Conservation (phyloP, 352 stramenopile species). For the Phytophthora rubi region DNA sequence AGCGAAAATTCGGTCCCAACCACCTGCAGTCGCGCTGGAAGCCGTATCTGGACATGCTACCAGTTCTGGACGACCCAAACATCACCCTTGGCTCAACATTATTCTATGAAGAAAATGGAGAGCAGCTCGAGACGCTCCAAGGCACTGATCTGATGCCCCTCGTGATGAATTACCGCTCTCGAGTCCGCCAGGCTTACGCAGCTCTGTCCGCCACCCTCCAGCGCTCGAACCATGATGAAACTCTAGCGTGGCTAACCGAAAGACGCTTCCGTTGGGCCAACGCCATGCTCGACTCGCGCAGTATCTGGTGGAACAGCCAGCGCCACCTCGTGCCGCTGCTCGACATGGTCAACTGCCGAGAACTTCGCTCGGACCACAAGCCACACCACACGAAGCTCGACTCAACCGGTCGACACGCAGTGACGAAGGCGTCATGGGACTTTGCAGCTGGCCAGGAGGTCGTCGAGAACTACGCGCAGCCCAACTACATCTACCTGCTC, state of each 20-base stretch:
- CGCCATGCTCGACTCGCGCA: slow-evolving; percentile 89
- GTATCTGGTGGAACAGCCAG: slow-evolving; percentile 93
- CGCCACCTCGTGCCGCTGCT: slow-evolving; percentile 94
- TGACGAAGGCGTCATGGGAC: slow-evolving; percentile 74
- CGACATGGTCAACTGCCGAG: slow-evolving; percentile 94
- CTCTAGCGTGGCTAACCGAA: slow-evolving; percentile 57
- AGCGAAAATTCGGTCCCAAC: slow-evolving; percentile 78
- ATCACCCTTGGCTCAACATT: slow-evolving; percentile 46
- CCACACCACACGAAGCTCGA: slow-evolving; percentile 61
- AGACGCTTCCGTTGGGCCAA: slow-evolving; percentile 81
- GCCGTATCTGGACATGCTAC: slow-evolving; percentile 90
- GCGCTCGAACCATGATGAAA: not conserved
- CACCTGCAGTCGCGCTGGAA: slow-evolving; percentile 60
- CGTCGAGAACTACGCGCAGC: slow-evolving; percentile 94
- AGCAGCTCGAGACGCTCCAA: slow-evolving; percentile 61
- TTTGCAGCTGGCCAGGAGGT: slow-evolving; percentile 78
- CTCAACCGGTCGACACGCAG: slow-evolving; percentile 43
- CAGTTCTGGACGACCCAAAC: slow-evolving; percentile 30
- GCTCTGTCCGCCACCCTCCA: slow-evolving; percentile 17
- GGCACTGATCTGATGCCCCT: slow-evolving; percentile 48
- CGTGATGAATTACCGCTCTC: slow-evolving; percentile 46
- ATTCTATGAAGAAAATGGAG: slow-evolving; percentile 51
- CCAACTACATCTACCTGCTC: slow-evolving; percentile 94
- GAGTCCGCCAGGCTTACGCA: slow-evolving; percentile 25
- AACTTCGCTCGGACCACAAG: slow-evolving; percentile 46